Conservation (phyloP, 2,329 filamentous ascomycete genomes). For the Pseudocercospora crystallina region DNA sequence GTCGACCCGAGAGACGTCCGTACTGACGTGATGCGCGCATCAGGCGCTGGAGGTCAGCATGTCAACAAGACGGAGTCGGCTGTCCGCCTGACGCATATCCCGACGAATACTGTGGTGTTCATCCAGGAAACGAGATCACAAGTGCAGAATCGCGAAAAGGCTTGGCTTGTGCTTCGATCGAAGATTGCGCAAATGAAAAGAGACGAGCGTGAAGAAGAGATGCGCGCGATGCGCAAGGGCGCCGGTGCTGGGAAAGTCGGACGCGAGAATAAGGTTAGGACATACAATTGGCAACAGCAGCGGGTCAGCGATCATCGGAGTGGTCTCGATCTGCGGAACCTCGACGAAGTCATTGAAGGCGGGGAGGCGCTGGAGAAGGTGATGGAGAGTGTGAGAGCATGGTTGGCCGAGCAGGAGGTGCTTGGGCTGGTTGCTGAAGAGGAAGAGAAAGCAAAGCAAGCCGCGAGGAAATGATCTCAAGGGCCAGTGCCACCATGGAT, state of each 20-base stretch:
- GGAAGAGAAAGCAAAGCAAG: conserved; percentile 25
- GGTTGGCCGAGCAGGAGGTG: conserved; percentile 74
- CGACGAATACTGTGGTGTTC: conserved; percentile 80
- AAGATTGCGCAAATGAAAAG: conserved; percentile 76
- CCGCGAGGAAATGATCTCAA: background rate
- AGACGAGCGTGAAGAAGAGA: conserved; percentile 80
- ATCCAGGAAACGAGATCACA: conserved; percentile 95
- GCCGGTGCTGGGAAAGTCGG: conserved; percentile 79
- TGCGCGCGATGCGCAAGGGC: conserved; percentile 70
- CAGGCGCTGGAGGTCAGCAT: conserved; percentile 92
- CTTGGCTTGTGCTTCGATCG: conserved; percentile 81
- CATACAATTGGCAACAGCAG: conserved; percentile 79
- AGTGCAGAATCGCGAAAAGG: conserved; percentile 80
- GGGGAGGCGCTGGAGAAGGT: conserved; percentile 70
- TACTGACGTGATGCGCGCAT: conserved; percentile 84
- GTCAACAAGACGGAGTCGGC: conserved; percentile 98
- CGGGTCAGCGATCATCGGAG: conserved; percentile 87
- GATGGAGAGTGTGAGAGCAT: conserved; percentile 74
- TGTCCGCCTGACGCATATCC: conserved; percentile 85
- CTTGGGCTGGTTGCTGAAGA: conserved; percentile 54
- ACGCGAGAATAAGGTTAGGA: conserved; percentile 88
- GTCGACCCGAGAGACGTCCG: conserved; percentile 80
- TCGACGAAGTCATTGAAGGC: conserved; percentile 77
- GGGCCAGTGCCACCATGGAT: too few species aligned
- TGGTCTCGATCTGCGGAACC: conserved; percentile 73